phyloP scores from a whole-genome alignment of 2,329 filamentous ascomycete species.

The Talaromyces sp. region DNA sequence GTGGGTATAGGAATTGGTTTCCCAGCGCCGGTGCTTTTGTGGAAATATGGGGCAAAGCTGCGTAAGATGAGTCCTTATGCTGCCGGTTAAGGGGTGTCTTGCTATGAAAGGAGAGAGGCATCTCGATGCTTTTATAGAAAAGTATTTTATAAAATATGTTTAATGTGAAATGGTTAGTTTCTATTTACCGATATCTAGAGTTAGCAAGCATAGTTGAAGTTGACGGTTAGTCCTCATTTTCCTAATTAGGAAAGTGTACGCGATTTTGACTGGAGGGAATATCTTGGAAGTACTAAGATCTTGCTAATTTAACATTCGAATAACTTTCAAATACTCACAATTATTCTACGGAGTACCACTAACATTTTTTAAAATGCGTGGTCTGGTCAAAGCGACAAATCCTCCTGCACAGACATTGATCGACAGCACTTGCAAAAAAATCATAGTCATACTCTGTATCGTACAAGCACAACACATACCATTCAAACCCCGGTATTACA shows the following conservation, averaged over 20 bases:
- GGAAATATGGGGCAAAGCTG: constrained; percentile 45
- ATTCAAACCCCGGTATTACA: background rate
- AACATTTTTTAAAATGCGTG: too few species aligned
- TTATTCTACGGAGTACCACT: background rate
- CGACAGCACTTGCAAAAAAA: background rate
- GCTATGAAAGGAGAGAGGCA: background rate
- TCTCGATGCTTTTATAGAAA: background rate
- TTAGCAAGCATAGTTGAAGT: background rate
- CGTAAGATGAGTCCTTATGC: constrained; percentile 46
- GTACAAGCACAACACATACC: background rate
- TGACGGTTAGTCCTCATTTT: background rate
- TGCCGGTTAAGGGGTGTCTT: constrained; percentile 25
- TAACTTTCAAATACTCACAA: background rate
- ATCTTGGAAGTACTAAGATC: background rate
- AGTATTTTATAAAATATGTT: background rate
- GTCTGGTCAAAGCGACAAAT: too few species aligned
- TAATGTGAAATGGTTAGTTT: background rate
- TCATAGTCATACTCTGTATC: too few species aligned
- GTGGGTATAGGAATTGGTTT: constrained; percentile 35
- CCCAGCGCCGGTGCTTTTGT: constrained; percentile 47
- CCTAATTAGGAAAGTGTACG: background rate
- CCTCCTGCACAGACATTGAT: background rate
- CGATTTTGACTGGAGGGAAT: background rate
- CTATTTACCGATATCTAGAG: background rate
- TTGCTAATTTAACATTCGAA: too few species aligned